phyloP scores from a whole-genome alignment of 768 basidiomycete genomes.

The Tremella fuciformis region DNA sequence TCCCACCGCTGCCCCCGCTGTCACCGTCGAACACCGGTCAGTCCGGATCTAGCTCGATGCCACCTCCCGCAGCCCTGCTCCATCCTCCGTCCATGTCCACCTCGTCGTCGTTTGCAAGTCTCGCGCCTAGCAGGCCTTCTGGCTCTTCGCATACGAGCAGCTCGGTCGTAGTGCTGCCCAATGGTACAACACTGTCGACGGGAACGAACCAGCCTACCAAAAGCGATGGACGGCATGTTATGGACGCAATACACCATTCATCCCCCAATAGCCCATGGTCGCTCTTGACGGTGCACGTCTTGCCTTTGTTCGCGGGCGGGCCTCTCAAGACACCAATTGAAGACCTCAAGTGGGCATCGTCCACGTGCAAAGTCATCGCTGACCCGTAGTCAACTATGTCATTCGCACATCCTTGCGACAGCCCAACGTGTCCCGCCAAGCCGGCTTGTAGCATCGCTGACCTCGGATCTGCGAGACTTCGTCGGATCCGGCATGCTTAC shows the following conservation, averaged over 20 bases:
- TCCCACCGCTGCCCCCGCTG: slow-evolving; percentile 38
- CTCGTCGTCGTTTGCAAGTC: slow-evolving; percentile 4
- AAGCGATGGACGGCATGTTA: slow-evolving; percentile 17
- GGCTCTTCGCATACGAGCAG: slow-evolving; percentile 18
- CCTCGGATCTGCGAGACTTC: slow-evolving; percentile 75
- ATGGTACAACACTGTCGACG: slow-evolving; percentile 29
- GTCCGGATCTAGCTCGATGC: slow-evolving; percentile 7
- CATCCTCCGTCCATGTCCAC: slow-evolving; percentile 2
- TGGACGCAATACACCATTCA: slow-evolving; percentile 41
- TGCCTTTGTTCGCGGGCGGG: slow-evolving; percentile 89
- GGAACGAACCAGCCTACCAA: not conserved
- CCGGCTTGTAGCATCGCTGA: slow-evolving; percentile 69
- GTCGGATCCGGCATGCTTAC: slow-evolving; percentile 88
- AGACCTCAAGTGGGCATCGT: slow-evolving; percentile 66
- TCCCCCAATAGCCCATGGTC: slow-evolving; percentile 65
- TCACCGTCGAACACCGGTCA: slow-evolving; percentile 32
- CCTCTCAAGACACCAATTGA: slow-evolving; percentile 82
- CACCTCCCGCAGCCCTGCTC: slow-evolving; percentile 8
- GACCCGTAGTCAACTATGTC: slow-evolving; percentile 33
- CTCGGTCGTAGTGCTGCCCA: slow-evolving; percentile 29
- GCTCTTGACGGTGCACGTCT: slow-evolving; percentile 75
- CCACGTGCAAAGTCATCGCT: not conserved
- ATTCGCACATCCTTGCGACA: slow-evolving; percentile 42
- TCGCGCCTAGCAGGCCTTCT: not conserved
- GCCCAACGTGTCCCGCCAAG: slow-evolving; percentile 55